A percentile compares a stretch with the other conserved stretches of the same genome.
Evolutionary conservation across 257 asterid genomes (phyloP).

Genomic region (Pogostemon cablin): DNA sequence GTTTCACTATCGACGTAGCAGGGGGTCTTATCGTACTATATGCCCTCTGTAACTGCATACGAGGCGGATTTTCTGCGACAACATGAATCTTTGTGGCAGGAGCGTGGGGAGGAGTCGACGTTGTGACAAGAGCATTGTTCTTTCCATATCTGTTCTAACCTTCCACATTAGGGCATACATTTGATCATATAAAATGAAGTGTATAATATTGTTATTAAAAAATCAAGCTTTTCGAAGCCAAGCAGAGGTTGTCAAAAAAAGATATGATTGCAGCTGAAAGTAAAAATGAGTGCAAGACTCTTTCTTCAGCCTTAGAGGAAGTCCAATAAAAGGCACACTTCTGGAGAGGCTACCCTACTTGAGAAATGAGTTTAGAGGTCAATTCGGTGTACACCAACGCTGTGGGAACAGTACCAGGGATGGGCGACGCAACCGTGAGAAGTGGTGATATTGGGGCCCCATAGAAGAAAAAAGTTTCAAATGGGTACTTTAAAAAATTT

Average conservation of each 20-base stretch:
- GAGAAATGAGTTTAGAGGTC: constrained; percentile 71
- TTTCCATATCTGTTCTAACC: neutral
- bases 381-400: constrained; percentile 50
- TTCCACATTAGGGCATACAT: neutral
- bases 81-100: constrained; percentile 63
- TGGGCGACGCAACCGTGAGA: constrained; percentile 41
- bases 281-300: constrained; percentile 39
- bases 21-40: constrained; percentile 79
- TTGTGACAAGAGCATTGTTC: neutral
- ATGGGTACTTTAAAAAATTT: no score
- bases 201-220: neutral
- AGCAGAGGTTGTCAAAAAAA: constrained; percentile 46
- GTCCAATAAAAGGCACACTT: constrained; percentile 77
- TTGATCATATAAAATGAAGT: no score
- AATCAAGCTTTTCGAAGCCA: constrained; percentile 53
- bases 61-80: constrained; percentile 67
- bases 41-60: constrained; percentile 98
- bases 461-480: constrained; percentile 38
- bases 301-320: constrained; percentile 57
- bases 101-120: constrained; percentile 68
- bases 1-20: constrained; percentile 94
- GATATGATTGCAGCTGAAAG: constrained; percentile 16
- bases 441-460: constrained; percentile 74
- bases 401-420: constrained; percentile 34
- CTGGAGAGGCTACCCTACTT: constrained; percentile 58